Evolutionary conservation across 2,329 filamentous ascomycete genomes (phyloP), one percentile per base, ranked within the genome.

Genomic region (Diaporthe ilicicola): DNA sequence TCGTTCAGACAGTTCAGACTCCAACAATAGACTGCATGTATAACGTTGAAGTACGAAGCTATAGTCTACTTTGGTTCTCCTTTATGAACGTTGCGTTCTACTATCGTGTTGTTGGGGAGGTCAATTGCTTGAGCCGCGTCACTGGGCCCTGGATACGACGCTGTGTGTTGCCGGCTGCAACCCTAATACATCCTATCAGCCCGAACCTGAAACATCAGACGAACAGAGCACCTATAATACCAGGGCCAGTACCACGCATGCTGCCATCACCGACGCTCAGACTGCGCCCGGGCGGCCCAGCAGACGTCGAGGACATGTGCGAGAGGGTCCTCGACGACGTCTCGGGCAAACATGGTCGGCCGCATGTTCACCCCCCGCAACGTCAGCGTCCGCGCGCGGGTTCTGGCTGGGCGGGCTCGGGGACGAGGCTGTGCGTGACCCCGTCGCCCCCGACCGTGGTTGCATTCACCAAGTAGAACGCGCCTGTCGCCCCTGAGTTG

Each of bases 401-500:
- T 82, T 84, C 75, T 85, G 85, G 80, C 59, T 74, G 42, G 68
- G 75, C 15, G 73, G 74, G 9, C 74, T 83, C 2, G 34, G 77
- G 8, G 77, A 82, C n/a, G 84, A 85, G 51, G 73, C n/a, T n/a
- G n/a, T 89, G 1, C 64, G 74, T 1, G 77, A 84, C n/a, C 78
- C 82, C 0, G 70, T 78, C 34, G 79, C 79, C n/a, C 67, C 74
- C n/a, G 42, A 74, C 76, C 1, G 70, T 86, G 2, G 75, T 87
- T 29, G 84, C 83, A 0, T 87, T 85, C 69, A 82, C 82, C 5
- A 86, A 87, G 74, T 89, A 87, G 87, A 50, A 68, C 37, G 42
- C 34, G 12, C 73, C 75, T 7, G 74, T 78, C 19, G 75, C 79
- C 3, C 81, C 81, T 0, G 77, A 69, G 3, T 64, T 74, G 6